phyloP scores from a whole-genome alignment of 768 basidiomycete genomes.

The Leccinum disarticulatum region DNA sequence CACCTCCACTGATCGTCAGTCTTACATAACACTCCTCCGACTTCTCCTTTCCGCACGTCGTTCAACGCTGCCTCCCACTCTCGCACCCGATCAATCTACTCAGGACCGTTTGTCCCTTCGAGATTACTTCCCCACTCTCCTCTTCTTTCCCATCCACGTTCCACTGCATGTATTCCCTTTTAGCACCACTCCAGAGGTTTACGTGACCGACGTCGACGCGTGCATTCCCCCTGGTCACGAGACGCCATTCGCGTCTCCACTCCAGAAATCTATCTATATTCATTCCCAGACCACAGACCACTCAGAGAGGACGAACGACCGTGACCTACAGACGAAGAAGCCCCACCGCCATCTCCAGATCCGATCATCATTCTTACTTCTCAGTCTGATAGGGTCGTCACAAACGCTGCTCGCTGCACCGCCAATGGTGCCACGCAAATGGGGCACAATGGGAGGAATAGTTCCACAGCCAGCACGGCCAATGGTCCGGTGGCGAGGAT shows the following conservation, averaged over 20 bases:
- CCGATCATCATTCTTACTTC: slow-evolving; percentile 42
- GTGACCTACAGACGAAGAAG: slow-evolving; percentile 44
- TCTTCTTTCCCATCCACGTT: slow-evolving; percentile 27
- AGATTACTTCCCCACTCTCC: slow-evolving; percentile 28
- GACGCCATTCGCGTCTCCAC: slow-evolving; percentile 71
- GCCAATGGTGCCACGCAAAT: slow-evolving; percentile 22
- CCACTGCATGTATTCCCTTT: slow-evolving; percentile 28
- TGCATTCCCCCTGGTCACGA: slow-evolving; percentile 28
- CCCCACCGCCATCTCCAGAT: slow-evolving; percentile 47
- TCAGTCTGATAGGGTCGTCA: slow-evolving; percentile 30
- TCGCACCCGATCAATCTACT: slow-evolving; percentile 36
- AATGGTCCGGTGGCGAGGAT: slow-evolving; percentile 56
- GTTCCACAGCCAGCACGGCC: not conserved
- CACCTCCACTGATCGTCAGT: too few relatives aligned
- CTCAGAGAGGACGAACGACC: slow-evolving; percentile 66
- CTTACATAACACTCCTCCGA: slow-evolving; percentile 29
- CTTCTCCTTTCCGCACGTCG: slow-evolving; percentile 34
- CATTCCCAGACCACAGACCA: slow-evolving; percentile 71
- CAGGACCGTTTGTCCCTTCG: slow-evolving; percentile 27
- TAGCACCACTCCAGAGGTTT: slow-evolving; percentile 18
- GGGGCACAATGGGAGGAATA: slow-evolving; percentile 13
- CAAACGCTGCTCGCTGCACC: slow-evolving; percentile 50
- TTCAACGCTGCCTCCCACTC: slow-evolving; percentile 19
- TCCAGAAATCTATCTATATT: slow-evolving; percentile 90
- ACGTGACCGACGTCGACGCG: slow-evolving; percentile 14